Evolutionary conservation across 2,329 filamentous ascomycete species (phyloP).

Genomic region (Penicillium decumbens): DNA sequence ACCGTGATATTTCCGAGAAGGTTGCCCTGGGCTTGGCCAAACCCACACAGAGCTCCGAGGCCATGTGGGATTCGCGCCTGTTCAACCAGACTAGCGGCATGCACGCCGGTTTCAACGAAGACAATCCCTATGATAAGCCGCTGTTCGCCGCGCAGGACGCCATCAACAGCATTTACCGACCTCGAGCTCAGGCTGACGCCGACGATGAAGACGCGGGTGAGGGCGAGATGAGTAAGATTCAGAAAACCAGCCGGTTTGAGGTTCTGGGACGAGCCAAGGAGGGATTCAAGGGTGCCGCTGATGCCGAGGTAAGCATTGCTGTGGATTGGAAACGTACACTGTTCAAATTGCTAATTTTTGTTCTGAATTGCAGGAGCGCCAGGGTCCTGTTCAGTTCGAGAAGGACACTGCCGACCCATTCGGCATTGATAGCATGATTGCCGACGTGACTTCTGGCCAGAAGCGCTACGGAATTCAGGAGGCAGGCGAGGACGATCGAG

Average conservation of each 20-base stretch:
- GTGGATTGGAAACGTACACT: not conserved
- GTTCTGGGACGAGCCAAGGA: slow-evolving; percentile 75
- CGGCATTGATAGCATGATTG: slow-evolving; percentile 89
- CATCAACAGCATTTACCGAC: slow-evolving; percentile 88
- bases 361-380: slow-evolving; percentile 55
- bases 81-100: slow-evolving; percentile 95
- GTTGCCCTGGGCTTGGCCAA: slow-evolving; percentile 91
- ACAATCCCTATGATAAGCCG: slow-evolving; percentile 95
- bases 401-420: slow-evolving; percentile 84
- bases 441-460: slow-evolving; percentile 59
- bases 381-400: slow-evolving; percentile 94
- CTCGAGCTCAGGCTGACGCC: slow-evolving; percentile 64
- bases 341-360: not conserved
- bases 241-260: slow-evolving; percentile 81
- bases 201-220: slow-evolving; percentile 77
- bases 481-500: slow-evolving; percentile 33
- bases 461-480: slow-evolving; percentile 46
- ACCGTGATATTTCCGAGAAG: slow-evolving; percentile 95
- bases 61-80: slow-evolving; percentile 93
- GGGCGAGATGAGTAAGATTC: slow-evolving; percentile 79
- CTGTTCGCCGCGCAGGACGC: slow-evolving; percentile 94
- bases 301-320: slow-evolving; percentile 64
- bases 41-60: slow-evolving; percentile 83
- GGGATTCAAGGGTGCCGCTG: slow-evolving; percentile 77
- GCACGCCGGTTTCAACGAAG: slow-evolving; percentile 89